These are phyloP conservation scores for Xylariaceae sp. DNA, from an alignment of 2,329 filamentous ascomycete genomes.

Conservation along the genomic window DNA sequence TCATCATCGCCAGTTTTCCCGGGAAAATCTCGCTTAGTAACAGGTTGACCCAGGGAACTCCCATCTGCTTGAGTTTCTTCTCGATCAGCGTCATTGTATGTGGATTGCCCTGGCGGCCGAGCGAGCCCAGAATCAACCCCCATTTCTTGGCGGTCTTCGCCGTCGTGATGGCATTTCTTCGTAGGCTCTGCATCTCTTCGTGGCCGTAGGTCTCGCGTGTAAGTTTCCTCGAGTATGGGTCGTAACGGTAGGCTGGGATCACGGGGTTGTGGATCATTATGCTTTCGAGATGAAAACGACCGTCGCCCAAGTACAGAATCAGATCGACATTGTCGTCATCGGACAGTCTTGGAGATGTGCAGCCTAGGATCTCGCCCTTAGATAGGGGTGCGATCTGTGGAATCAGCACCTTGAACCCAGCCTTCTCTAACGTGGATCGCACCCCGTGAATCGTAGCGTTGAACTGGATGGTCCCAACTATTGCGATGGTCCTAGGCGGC, in stretches of 20 bases:
- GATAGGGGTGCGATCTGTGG: conserved; percentile 92
- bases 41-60: conserved; percentile 81
- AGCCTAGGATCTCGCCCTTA: conserved; percentile 96
- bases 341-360: conserved; percentile 78
- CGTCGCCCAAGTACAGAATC: conserved; percentile 47
- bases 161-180: conserved; percentile 73
- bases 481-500: conserved; percentile 81
- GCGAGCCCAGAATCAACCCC: conserved; percentile 90
- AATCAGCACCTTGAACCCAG: conserved; percentile 83
- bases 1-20: conserved; percentile 90
- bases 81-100: conserved; percentile 90
- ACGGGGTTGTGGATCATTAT: conserved; percentile 98
- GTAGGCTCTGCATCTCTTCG: conserved; percentile 82
- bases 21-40: conserved; percentile 95
- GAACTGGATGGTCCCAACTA: conserved; percentile 98
- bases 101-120: conserved; percentile 94
- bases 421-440: conserved; percentile 73
- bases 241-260: conserved; percentile 91
- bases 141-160: conserved; percentile 83
- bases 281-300: conserved; percentile 76
- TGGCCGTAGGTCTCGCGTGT: conserved; percentile 93
- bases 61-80: conserved; percentile 67
- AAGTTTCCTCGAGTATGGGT: conserved; percentile 90
- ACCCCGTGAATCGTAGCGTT: conserved; percentile 94
- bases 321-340: conserved; percentile 61